phyloP scores from a whole-genome alignment of 2,329 filamentous ascomycete species.

The Hymenoscyphus fraxineus region DNA sequence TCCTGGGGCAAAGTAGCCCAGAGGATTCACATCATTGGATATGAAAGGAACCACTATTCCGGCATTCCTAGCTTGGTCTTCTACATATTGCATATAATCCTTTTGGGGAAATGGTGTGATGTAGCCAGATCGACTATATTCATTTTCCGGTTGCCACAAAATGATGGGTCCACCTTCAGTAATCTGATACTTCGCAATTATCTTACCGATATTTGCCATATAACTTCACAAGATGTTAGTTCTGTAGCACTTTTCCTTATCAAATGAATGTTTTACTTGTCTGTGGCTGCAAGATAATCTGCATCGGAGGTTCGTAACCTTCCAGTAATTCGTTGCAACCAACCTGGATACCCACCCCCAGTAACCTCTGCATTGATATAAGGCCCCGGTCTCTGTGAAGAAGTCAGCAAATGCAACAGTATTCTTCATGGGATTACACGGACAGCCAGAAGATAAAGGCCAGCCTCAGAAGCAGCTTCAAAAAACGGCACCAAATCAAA shows the following conservation, averaged over 20 bases:
- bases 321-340: slow-evolving; percentile 67
- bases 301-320: slow-evolving; percentile 58
- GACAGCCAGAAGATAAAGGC: slow-evolving; percentile 66
- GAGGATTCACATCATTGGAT: slow-evolving; percentile 58
- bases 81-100: slow-evolving; percentile 66
- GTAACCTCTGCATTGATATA: slow-evolving; percentile 68
- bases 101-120: slow-evolving; percentile 57
- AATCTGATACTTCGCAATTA: slow-evolving; percentile 73
- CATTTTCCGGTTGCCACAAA: slow-evolving; percentile 76
- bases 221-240: slow-evolving; percentile 36
- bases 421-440: not conserved
- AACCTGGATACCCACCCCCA: slow-evolving; percentile 68
- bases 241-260: too few species aligned
- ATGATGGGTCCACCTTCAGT: slow-evolving; percentile 79
- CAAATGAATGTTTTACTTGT: slow-evolving; percentile 39
- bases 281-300: slow-evolving; percentile 62
- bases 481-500: slow-evolving; percentile 71
- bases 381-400: not conserved
- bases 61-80: slow-evolving; percentile 62
- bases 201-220: slow-evolving; percentile 51
- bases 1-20: slow-evolving; percentile 32
- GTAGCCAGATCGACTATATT: slow-evolving; percentile 58
- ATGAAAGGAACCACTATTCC: slow-evolving; percentile 73
- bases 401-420: not conserved
- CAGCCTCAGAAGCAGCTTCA: slow-evolving; percentile 64